Evolutionary conservation across 2,329 filamentous ascomycete species (phyloP).

Genomic region (Chaetomium sp.): DNA sequence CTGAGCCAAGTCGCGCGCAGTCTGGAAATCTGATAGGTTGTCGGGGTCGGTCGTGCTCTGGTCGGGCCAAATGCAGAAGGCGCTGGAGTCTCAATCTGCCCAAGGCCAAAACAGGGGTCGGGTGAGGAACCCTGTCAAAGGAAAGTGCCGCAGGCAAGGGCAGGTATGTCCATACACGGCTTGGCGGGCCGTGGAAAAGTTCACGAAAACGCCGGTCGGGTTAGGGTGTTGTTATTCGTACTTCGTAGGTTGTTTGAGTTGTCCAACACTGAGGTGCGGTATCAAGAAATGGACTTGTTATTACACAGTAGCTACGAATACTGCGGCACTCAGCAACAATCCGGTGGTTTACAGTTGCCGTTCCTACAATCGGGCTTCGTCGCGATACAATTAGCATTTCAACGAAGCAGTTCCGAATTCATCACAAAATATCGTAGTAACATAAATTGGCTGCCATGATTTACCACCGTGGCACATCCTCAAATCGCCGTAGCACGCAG

Average conservation of each 20-base stretch:
- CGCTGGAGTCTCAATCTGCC: constrained; percentile 6
- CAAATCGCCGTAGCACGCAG: neutral
- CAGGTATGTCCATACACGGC: constrained; percentile 1
- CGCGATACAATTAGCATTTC: neutral
- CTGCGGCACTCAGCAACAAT: neutral
- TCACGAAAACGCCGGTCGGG: neutral
- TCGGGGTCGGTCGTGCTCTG: constrained; percentile 13
- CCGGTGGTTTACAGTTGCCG: neutral
- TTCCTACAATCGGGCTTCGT: neutral
- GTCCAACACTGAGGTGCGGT: neutral
- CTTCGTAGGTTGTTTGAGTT: neutral
- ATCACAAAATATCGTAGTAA: neutral
- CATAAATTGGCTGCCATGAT: neutral
- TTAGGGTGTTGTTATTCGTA: too few relatives aligned
- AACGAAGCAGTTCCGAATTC: neutral
- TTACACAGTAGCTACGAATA: too few relatives aligned
- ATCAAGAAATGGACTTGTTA: neutral
- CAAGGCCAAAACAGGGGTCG: constrained; percentile 15
- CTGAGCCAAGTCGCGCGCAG: constrained; percentile 23
- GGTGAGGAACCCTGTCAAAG: constrained; percentile 23
- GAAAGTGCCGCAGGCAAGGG: constrained; percentile 21
- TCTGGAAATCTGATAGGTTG: constrained; percentile 19
- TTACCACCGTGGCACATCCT: neutral
- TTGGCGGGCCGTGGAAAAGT: constrained; percentile 11
- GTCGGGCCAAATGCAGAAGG: constrained; percentile 18